Base-by-base conservation (phyloP, 2,329 filamentous ascomycete genomes). In the Fusarium nanum region DNA sequence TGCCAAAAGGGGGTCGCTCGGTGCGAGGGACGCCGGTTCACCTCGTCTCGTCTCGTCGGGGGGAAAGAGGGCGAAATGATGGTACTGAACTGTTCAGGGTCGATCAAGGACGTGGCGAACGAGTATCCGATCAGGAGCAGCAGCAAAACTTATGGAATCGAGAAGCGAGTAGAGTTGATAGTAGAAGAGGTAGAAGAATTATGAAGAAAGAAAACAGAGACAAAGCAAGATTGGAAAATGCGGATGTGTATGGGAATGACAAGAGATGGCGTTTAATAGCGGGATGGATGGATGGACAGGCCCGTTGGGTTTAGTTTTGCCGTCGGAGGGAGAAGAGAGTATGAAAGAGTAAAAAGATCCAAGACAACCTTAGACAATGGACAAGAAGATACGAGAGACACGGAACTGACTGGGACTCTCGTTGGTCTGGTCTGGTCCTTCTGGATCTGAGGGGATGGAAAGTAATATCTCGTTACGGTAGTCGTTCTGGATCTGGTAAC, bases 1-100 rank as follows among this genome's bases (percentile, higher is more conserved):
- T 72, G 73, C 73, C 73, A 75, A 75, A 75, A 75, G 73, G 73
- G 63, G 73, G 73, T 73, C 72, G 73, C 70, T 75, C 73, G 73
- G 73, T 75, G 73, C 72, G 72, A 74, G 68, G 66, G 72, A 73
- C 73, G 70, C 73, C 71, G 73, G 70, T 72, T 75, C 71, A 69
- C 64, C 69, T 67, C 73, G 70, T 73, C 63, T 66, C 56, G 62
- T 57, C 61, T 66, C 48, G 60, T 63, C 42, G 49, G 60, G 56
- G 54, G 66, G 23, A 65, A 61, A 64, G 55, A 71, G 54, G 60
- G 57, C 42, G 66, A 72, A 58, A 64, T 37, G 44, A 47, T 22
- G 59, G 49, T 49, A 40, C 27, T 61, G 45, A 18, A 28, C 27
- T 49, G 49, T 45, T 56, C 46, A 55, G 48, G 49, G 45, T 47